These are phyloP conservation scores for Wickerhamiella kazuoi DNA, from an alignment of 805 yeast genomes.

Conservation along the genomic window DNA sequence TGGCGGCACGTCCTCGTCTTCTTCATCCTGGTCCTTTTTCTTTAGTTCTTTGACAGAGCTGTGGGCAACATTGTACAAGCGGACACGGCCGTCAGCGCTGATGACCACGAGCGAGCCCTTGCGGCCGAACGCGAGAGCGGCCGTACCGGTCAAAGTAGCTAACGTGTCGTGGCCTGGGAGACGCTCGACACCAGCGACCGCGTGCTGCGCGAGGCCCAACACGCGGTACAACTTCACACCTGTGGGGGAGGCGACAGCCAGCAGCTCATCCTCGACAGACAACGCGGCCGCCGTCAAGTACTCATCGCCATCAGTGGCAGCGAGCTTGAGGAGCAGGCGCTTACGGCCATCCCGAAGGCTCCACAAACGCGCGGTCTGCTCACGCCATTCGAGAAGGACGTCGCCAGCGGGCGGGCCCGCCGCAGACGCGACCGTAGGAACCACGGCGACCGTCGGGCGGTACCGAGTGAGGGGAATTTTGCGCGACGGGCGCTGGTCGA, in stretches of 20 bases:
- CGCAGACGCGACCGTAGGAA: constrained; percentile 14
- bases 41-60: constrained; percentile 2
- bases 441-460: constrained; percentile 35
- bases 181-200: constrained; percentile 20
- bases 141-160: constrained; percentile 27
- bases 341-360: constrained; percentile 27
- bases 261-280: constrained; percentile 42
- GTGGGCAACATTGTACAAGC: constrained; percentile 9
- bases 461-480: constrained; percentile 49
- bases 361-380: constrained; percentile 73
- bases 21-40: too few species aligned
- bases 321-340: constrained; percentile 40
- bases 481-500: constrained; percentile 50
- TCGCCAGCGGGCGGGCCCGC: constrained; percentile 21
- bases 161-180: constrained; percentile 22
- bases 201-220: constrained; percentile 31
- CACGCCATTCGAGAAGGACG: constrained; percentile 61
- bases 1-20: neutral
- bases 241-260: constrained; percentile 56
- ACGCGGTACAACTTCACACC: constrained; percentile 54
- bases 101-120: constrained; percentile 12
- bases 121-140: neutral
- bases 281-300: constrained; percentile 53
- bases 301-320: constrained; percentile 53
- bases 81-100: constrained; percentile 15